Base-by-base conservation (phyloP, 768 basidiomycete genomes). In the Amyloporia xantha region DNA sequence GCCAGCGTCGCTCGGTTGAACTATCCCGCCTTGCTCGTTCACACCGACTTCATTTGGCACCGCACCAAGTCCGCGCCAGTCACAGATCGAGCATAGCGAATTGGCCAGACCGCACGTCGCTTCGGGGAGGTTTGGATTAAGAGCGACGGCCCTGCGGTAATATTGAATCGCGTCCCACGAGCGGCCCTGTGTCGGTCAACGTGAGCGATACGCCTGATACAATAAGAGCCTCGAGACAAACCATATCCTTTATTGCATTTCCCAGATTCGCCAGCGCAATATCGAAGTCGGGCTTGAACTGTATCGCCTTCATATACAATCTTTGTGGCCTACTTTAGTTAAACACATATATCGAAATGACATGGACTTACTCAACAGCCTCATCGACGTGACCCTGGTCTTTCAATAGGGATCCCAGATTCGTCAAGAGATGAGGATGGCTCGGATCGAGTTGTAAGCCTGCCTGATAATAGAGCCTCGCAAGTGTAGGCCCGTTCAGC, bases 251-350 rank as follows among this genome's bases (percentile, higher is more conserved):
- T 55, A 77, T 57, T 0, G 73, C 73, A 58, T 75, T 77, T 15
- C 70, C 76, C 59, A 77, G 65, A 47, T 77, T 77, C 13, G 75
- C 74, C 9, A 77, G 62, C 2, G 76, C 75, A 48, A 77, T 71
- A 37, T 75, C 76, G 27, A 75, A 71, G 52, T 72, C 69, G 4
- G 75, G 75, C 44, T 75, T 71, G 35, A 54, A 53, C 33, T 63
- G 45, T 13, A 75, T 54, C 2, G 73, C 73, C 41, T 67, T 63
- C 37, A 61, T 62, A 56, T 74, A 76, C 12, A 74, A 51, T 28
- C 72, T 73, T 48, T 15, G 30, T 15, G 30, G 30, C 30, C 30
- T 33, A 33, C 7, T 33, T n/a, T n/a, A n/a, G n/a, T n/a, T n/a
- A n/a, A n/a, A 30, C 24, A n/a, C 19, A 17, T 9, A 20, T n/a